phyloP scores from a whole-genome alignment of 257 asterid genomes.

The Solanum rostratum region DNA sequence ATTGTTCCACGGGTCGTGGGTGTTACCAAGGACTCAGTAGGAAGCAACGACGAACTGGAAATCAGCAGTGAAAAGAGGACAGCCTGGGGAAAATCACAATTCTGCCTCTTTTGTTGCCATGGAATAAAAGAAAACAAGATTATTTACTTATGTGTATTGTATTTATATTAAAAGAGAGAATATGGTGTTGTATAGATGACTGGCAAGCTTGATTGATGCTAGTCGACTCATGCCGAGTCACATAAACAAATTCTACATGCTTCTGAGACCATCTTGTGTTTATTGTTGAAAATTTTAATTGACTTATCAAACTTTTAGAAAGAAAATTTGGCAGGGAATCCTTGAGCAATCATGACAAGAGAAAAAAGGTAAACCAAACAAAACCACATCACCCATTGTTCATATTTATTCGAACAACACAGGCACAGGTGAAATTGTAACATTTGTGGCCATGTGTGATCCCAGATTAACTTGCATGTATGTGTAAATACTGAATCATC shows the following conservation, averaged over 20 bases:
- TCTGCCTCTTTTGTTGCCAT: not conserved
- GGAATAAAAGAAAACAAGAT: not conserved
- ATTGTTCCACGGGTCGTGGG: not conserved
- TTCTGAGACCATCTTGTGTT: not conserved
- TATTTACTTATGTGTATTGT: not conserved
- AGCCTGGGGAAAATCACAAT: not conserved
- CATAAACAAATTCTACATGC: not conserved
- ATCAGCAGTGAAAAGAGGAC: not conserved
- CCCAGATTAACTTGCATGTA: not conserved
- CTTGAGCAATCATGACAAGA: not conserved
- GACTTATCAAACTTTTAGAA: not conserved
- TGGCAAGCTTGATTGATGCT: not conserved
- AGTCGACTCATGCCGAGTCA: not conserved
- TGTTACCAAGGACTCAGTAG: not conserved
- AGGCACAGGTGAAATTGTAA: not conserved
- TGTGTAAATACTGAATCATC: not conserved
- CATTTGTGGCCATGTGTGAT: not conserved
- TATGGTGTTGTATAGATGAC: not conserved
- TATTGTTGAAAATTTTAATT: not conserved
- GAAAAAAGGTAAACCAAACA: not conserved
- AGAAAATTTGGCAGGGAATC: not conserved
- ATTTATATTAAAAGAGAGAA: not conserved
- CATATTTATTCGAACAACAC: not conserved
- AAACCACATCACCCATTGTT: not conserved
- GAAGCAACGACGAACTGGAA: not conserved